Percentiles rank a stretch among this genome's conserved stretches.
These are phyloP conservation scores for Xerocomus amazonicus DNA, from an alignment of 1,284 basidiomycete genomes.

Conservation along the genomic window DNA sequence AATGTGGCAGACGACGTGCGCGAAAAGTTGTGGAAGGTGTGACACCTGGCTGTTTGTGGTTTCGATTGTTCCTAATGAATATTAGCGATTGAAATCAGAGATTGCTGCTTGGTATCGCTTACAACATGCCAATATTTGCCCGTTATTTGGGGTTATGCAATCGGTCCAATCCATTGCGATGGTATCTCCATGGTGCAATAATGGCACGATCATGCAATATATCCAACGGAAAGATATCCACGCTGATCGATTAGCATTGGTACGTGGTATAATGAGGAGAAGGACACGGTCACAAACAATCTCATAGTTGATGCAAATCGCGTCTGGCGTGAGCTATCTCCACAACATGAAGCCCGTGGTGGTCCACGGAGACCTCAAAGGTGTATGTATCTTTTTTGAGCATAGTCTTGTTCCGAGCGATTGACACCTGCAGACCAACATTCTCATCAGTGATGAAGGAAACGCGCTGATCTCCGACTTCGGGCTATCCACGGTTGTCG, in stretches of 20 bases:
- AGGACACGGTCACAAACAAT: background rate
- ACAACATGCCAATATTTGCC: conserved; percentile 49
- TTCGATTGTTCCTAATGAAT: background rate
- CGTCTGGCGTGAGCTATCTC: conserved; percentile 50
- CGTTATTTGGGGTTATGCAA: conserved; percentile 49
- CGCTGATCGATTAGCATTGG: conserved; percentile 43
- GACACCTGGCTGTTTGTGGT: conserved; percentile 1
- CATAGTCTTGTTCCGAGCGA: background rate
- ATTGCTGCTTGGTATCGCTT: conserved; percentile 51
- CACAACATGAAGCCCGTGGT: conserved; percentile 50
- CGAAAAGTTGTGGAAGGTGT: conserved; percentile 49
- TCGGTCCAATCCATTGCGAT: conserved; percentile 48
- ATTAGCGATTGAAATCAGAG: conserved; percentile 50
- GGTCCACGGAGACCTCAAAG: conserved; percentile 57
- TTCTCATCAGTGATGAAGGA: conserved; percentile 49
- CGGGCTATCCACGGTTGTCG: conserved; percentile 53
- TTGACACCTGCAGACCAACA: conserved; percentile 44
- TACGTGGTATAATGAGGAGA: conserved; percentile 25
- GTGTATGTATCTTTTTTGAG: conserved; percentile 31
- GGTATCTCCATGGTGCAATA: conserved; percentile 59
- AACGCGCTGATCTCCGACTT: conserved; percentile 56
- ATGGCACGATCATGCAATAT: conserved; percentile 51
- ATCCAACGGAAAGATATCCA: conserved; percentile 37
- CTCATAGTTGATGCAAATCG: conserved; percentile 45
- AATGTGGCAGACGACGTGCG: conserved; percentile 40